These are phyloP conservation scores for Westerdykella sp. DNA, from an alignment of 2,329 filamentous ascomycete genomes.

Conservation along the genomic window DNA sequence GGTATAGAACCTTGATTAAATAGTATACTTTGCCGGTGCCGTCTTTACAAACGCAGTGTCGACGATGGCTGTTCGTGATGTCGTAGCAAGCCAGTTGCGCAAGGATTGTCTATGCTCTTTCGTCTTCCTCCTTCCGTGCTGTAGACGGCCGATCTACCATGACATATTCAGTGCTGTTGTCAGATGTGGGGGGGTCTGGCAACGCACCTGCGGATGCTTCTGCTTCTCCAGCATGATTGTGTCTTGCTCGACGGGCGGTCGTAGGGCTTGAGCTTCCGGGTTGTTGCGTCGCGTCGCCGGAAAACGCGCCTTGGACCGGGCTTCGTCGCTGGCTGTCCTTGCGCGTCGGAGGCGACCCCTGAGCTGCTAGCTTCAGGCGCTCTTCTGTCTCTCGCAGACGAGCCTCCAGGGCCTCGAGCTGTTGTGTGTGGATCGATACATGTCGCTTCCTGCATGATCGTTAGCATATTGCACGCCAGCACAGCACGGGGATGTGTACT, in stretches of 20 bases:
- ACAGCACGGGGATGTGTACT: constrained; percentile 53
- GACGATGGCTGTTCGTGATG: too few relatives aligned
- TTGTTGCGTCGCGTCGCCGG: constrained; percentile 10
- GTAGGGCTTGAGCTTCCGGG: constrained; percentile 23
- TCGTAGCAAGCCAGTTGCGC: too few relatives aligned
- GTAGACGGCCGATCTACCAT: constrained; percentile 30
- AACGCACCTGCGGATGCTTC: constrained; percentile 27
- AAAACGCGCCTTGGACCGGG: constrained; percentile 17
- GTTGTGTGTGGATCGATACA: constrained; percentile 65
- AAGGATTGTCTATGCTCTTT: too few relatives aligned
- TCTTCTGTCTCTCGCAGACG: constrained; percentile 80
- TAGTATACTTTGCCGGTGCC: too few relatives aligned
- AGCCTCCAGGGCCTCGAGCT: constrained; percentile 80
- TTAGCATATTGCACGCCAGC: constrained; percentile 3
- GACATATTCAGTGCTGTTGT: constrained; percentile 33
- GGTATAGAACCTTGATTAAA: too few relatives aligned
- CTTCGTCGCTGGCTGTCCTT: constrained; percentile 26
- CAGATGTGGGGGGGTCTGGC: constrained; percentile 25
- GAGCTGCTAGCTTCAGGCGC: constrained; percentile 49
- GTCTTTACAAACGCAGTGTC: too few relatives aligned
- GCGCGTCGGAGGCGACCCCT: constrained; percentile 24
- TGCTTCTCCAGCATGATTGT: constrained; percentile 6
- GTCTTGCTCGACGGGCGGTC: constrained; percentile 8
- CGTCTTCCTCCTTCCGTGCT: constrained; percentile 10
- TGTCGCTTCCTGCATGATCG: constrained; percentile 61